phyloP scores from a whole-genome alignment of 2,329 filamentous ascomycete genomes.

The Aspergillus sp. region DNA sequence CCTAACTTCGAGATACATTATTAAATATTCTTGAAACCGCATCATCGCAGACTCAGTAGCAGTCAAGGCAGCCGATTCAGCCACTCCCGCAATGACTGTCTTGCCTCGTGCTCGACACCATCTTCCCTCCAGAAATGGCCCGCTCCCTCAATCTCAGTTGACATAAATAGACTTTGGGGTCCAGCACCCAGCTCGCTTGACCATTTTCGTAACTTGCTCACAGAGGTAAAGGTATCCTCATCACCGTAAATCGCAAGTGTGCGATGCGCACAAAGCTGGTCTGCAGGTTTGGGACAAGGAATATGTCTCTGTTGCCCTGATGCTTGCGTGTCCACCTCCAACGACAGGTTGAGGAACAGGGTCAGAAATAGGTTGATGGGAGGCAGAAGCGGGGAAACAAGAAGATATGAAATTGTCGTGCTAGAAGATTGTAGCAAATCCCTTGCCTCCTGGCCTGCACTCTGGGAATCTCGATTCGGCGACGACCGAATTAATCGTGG shows the following conservation, averaged over 20 bases:
- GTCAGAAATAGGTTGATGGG: slow-evolving; percentile 62
- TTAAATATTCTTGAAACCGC: no score
- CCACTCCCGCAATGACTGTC: slow-evolving; percentile 44
- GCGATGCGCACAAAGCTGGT: slow-evolving; percentile 55
- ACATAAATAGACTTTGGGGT: slow-evolving; percentile 49
- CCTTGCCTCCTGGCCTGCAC: slow-evolving; percentile 5
- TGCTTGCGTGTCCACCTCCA: slow-evolving; percentile 28
- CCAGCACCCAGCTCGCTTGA: slow-evolving; percentile 50
- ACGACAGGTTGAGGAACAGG: slow-evolving; percentile 53
- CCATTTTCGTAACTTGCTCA: slow-evolving; percentile 68
- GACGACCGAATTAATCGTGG: background rate
- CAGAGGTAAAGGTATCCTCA: slow-evolving; percentile 70
- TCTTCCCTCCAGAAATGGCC: slow-evolving; percentile 66
- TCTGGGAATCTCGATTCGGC: background rate
- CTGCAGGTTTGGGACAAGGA: slow-evolving; percentile 48
- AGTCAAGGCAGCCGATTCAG: slow-evolving; percentile 22
- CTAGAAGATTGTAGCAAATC: slow-evolving; percentile 18
- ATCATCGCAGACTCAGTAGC: no score
- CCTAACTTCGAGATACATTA: no score
- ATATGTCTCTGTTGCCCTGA: slow-evolving; percentile 29
- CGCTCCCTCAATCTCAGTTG: slow-evolving; percentile 52
- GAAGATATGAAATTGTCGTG: slow-evolving; percentile 48
- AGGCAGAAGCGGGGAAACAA: slow-evolving; percentile 65
- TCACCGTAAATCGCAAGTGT: slow-evolving; percentile 75
- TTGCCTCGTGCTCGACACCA: slow-evolving; percentile 46